Evolutionary conservation across 129 eudicot genomes (phyloP).

Genomic region (Pittosporum tobira): DNA sequence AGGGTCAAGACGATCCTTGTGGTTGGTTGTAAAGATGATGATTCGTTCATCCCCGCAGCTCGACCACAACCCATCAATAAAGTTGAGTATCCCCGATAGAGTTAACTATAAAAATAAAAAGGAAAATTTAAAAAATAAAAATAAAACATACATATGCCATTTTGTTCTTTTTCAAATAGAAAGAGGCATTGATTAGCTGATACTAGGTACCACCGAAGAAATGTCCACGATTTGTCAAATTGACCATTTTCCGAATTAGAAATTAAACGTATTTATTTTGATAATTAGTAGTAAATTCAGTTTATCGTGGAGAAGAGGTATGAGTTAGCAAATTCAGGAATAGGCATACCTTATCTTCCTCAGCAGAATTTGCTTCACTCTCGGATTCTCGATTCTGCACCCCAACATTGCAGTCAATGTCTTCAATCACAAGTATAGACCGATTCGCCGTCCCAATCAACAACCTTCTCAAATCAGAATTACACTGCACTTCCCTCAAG

Average conservation of each 20-base stretch:
- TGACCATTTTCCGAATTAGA: no score
- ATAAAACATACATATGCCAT: no score
- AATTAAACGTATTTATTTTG: no score
- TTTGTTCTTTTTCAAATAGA: no score
- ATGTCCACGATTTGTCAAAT: no score
- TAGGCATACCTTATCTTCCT: constrained; percentile 39
- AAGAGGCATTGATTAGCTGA: no score
- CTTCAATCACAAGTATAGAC: no score
- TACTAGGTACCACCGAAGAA: no score
- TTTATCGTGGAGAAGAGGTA: no score
- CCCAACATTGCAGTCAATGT: constrained; percentile 58
- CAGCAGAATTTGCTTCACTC: neutral
- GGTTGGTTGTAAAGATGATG: constrained; percentile 46
- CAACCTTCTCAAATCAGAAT: constrained; percentile 50
- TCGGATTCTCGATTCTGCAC: constrained; percentile 34
- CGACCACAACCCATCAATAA: constrained; percentile 56
- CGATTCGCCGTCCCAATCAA: constrained; percentile 43
- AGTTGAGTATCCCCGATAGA: constrained; percentile 48
- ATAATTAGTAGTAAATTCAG: no score
- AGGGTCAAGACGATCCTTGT: constrained; percentile 40
- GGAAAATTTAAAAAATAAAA: neutral
- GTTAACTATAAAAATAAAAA: constrained; percentile 26
- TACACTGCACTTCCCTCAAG: constrained; percentile 44
- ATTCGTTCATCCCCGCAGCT: constrained; percentile 56
- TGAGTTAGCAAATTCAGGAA: neutral